These are phyloP conservation scores for Solanum pimpinellifolium DNA, from an alignment of 257 asterid genomes.

Conservation along the genomic window DNA sequence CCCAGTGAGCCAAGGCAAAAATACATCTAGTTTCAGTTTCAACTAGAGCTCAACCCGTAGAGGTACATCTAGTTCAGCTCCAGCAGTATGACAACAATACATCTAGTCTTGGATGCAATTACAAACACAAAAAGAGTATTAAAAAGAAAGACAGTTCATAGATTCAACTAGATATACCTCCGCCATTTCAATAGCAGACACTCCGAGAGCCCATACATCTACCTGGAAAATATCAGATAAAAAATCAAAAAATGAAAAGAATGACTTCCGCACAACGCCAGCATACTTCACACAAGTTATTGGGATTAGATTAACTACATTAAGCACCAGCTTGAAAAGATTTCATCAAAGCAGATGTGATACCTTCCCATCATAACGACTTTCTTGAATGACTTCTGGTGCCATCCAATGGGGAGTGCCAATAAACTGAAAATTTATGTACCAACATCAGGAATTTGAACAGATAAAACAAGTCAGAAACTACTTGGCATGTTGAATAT, in stretches of 20 bases:
- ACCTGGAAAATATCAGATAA: conserved; percentile 38
- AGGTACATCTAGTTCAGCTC: not conserved
- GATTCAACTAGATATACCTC: conserved; percentile 45
- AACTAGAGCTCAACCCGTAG: not conserved
- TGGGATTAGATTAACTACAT: not conserved
- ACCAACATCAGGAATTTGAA: conserved; percentile 5
- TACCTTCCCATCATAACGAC: conserved; percentile 99
- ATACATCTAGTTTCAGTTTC: not conserved
- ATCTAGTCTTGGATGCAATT: not conserved
- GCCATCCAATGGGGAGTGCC: conserved; percentile 99
- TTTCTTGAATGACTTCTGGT: conserved; percentile 99
- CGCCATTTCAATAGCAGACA: conserved; percentile 99
- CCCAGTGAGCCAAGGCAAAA: not conserved
- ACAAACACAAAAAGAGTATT: not conserved
- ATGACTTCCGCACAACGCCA: not conserved
- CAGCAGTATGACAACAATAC: not conserved
- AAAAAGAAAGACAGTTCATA: not conserved
- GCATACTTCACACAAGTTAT: not conserved
- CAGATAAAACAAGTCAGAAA: not conserved
- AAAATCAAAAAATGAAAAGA: not conserved
- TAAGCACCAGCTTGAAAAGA: not conserved
- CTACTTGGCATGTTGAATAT: not conserved
- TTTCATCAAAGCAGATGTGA: not conserved
- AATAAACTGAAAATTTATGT: conserved; percentile 52
- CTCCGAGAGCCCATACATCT: conserved; percentile 99